Conservation (phyloP, 176 grass and related monocot species). For the Elaeis guineensis region DNA sequence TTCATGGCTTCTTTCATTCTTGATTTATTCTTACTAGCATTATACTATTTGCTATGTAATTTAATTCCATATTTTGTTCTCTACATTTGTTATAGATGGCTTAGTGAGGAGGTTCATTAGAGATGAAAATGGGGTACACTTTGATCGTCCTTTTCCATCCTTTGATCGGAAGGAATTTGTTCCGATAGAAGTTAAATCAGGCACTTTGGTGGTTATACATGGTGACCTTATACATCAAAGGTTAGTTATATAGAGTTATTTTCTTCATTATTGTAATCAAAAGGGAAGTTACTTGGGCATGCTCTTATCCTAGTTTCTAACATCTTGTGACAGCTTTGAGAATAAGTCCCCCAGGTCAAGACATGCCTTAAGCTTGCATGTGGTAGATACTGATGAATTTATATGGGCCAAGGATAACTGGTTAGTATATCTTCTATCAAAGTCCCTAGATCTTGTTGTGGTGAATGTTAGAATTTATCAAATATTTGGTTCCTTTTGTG, state of each 20-base stretch:
- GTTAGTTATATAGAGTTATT: slow-evolving; percentile 12
- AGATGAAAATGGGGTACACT: slow-evolving; percentile 76
- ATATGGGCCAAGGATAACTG: slow-evolving; percentile 83
- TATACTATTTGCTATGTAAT: no score
- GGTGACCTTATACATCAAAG: slow-evolving; percentile 95
- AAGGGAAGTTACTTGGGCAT: no score
- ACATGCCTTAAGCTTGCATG: slow-evolving; percentile 76
- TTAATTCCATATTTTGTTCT: background rate
- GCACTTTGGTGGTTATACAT: slow-evolving; percentile 80
- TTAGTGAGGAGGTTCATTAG: slow-evolving; percentile 69
- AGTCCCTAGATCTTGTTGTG: background rate
- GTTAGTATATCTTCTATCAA: slow-evolving; percentile 36
- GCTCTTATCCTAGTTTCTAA: background rate
- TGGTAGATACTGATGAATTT: slow-evolving; percentile 79
- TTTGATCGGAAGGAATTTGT: slow-evolving; percentile 74
- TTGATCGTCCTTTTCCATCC: slow-evolving; percentile 47
- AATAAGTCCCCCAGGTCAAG: slow-evolving; percentile 75
- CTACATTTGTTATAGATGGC: slow-evolving; percentile 39
- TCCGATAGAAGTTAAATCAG: slow-evolving; percentile 81
- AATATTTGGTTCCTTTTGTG: slow-evolving; percentile 4
- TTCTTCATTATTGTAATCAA: slow-evolving; percentile 6
- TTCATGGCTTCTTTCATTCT: background rate
- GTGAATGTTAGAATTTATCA: slow-evolving; percentile 1
- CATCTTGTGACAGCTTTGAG: slow-evolving; percentile 52
- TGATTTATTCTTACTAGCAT: background rate